Conservation (phyloP, 441 rosid genomes). For the Gossypium davidsonii region DNA sequence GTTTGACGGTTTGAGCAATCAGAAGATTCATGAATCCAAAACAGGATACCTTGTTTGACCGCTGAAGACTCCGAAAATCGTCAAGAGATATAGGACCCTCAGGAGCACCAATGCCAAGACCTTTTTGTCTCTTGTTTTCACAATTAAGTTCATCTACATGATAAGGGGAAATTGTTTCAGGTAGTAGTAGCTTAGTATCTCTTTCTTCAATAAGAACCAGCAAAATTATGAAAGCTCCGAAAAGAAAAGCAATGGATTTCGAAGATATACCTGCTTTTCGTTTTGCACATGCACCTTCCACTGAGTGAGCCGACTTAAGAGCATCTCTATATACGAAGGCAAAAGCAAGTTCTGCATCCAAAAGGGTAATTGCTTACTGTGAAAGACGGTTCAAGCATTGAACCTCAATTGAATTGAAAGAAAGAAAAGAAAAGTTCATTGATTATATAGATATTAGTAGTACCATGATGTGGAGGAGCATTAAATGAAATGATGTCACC, state of each 20-base stretch:
- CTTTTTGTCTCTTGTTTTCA: slow-evolving; percentile 73
- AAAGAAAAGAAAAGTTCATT: not conserved
- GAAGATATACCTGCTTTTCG: slow-evolving; percentile 63
- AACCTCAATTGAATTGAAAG: not conserved
- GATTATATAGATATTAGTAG: not conserved
- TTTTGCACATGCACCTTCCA: slow-evolving; percentile 39
- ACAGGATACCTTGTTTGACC: slow-evolving; percentile 66
- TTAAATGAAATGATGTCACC: slow-evolving; percentile 79
- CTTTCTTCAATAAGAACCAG: not conserved
- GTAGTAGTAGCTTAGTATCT: not conserved
- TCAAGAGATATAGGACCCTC: slow-evolving; percentile 93
- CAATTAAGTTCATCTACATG: slow-evolving; percentile 51
- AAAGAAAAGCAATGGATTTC: not conserved
- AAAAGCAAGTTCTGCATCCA: slow-evolving; percentile 59
- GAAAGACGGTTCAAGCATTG: not conserved
- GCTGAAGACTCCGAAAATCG: slow-evolving; percentile 94
- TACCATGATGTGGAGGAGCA: slow-evolving; percentile 84
- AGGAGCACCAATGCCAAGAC: slow-evolving; percentile 84
- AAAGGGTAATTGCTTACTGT: not conserved
- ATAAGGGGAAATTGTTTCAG: not conserved
- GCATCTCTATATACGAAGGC: slow-evolving; percentile 86
- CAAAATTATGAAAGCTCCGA: no score
- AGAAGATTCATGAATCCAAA: slow-evolving; percentile 6
- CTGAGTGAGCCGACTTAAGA: slow-evolving; percentile 20
- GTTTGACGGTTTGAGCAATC: slow-evolving; percentile 2